Evolutionary conservation across 495 filamentous ascomycete species (phyloP).

Genomic region (Podospora fimiseda): DNA sequence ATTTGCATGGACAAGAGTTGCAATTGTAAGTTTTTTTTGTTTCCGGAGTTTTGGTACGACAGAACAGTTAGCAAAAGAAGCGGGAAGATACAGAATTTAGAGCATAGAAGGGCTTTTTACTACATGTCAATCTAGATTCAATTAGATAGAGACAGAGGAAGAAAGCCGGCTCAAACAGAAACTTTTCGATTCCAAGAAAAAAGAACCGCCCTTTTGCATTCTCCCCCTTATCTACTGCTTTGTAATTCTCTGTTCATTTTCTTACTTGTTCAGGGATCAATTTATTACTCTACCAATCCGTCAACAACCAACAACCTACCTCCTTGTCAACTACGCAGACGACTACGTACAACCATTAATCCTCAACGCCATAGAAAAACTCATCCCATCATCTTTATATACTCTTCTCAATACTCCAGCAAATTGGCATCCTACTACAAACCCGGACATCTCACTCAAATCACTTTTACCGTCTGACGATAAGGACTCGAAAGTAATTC

Average conservation of each 20-base stretch:
- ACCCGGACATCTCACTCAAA: constrained; percentile 26
- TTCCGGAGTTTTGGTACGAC: constrained; percentile 6
- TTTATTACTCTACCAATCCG: neutral
- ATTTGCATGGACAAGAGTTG: constrained; percentile 61
- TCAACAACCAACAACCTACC: constrained; percentile 44
- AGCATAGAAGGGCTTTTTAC: constrained; percentile 18
- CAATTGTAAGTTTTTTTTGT: constrained; percentile 68
- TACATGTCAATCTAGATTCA: neutral
- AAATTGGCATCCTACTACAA: constrained; percentile 4
- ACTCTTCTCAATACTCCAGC: constrained; percentile 26
- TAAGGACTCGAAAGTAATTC: constrained; percentile 52
- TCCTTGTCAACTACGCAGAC: constrained; percentile 77
- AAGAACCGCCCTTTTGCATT: neutral
- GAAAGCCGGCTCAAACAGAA: too few relatives aligned
- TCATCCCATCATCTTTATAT: constrained; percentile 45
- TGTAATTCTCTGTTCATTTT: neutral
- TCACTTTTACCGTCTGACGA: constrained; percentile 27
- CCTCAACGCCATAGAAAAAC: constrained; percentile 56
- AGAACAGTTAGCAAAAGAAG: neutral
- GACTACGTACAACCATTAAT: constrained; percentile 80
- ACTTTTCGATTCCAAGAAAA: neutral
- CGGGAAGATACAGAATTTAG: constrained; percentile 6
- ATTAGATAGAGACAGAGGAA: neutral
- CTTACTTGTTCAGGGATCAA: neutral
- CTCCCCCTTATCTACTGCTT: too few relatives aligned